Evolutionary conservation across 306 rosid species (phyloP).

Genomic region (Vigna angularis): DNA sequence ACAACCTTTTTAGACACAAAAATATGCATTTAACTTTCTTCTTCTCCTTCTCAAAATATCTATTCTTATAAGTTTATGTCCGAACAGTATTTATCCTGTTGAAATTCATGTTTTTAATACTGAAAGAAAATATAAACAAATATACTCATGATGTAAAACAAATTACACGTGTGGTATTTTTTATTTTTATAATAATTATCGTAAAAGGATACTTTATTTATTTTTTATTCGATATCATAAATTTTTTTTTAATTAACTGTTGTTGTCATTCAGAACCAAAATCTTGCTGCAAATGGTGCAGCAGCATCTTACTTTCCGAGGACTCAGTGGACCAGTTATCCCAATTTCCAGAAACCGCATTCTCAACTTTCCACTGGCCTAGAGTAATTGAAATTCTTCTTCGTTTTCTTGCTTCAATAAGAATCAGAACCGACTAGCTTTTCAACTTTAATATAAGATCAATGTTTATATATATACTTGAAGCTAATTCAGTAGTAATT

Average conservation of each 20-base stretch:
- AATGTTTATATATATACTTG: neutral
- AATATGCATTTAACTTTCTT: neutral
- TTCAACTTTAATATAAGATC: too few species aligned
- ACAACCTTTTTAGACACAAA: neutral
- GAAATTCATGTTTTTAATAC: neutral
- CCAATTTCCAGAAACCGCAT: neutral
- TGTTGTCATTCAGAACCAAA: constrained; percentile 21
- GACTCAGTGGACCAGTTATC: constrained; percentile 1
- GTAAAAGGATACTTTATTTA: too few species aligned
- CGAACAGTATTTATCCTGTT: neutral
- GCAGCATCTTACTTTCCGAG: neutral
- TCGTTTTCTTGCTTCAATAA: neutral
- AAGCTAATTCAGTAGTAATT: neutral
- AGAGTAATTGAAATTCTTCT: constrained; percentile 5
- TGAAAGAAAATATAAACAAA: neutral
- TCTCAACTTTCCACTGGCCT: neutral
- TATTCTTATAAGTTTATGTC: neutral
- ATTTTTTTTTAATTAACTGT: neutral
- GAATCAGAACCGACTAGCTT: too few species aligned
- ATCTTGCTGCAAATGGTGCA: constrained; percentile 4
- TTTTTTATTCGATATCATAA: too few species aligned
- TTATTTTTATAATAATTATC: too few species aligned
- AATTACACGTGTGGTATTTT: too few species aligned
- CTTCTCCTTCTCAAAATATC: neutral
- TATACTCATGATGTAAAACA: too few species aligned